Base-by-base conservation (phyloP, 345 rosid species). In the Rhizophora mangle region DNA sequence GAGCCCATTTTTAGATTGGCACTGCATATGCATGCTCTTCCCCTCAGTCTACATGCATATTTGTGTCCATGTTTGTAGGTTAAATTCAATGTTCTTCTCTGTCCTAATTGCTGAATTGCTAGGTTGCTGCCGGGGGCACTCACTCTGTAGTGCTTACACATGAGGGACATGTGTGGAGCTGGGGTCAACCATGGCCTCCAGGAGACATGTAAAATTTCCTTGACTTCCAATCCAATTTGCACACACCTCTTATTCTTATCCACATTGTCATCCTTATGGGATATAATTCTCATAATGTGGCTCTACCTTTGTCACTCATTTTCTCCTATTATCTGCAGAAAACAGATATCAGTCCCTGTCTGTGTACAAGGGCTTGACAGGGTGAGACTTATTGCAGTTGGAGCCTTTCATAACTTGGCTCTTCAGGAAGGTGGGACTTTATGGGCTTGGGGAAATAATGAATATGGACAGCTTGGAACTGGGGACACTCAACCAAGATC, bases 131-230 rank as follows among this genome's bases (percentile, higher is more conserved):
- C 58, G 99, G 99, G 31, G 99, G 99, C 60, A 96, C 99, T 69
- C 99, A 92, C 71, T 96, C 99, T 31, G 97, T 92, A 51, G 99
- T 96, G 81, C 90, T 96, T 66, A 96, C 99, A 8, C 77, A 77
- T 15, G 97, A 96, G 59, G 98, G 99, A 21, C 79, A 84, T 67
- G 99, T 96, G 19, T 96, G 99, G 99, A 87, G 92, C 65, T 96
- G 98, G 99, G 99, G 99, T 81, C 99, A 92, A 67, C 99, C 99
- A 31, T 96, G 99, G 99, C 99, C 99, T 78, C 99, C 99, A 11
- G 98, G 98, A 58, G 99, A 96, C 95, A 96, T 92, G 99, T 96
- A 87, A 52, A 32, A 63, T 69, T 60, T 60, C 46, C 55, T 60
- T 36, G 30, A 19, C 71, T 64, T 56, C 26, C 39, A 55, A 22